A percentile compares a stretch with the other conserved stretches of the same genome.
Evolutionary conservation across 495 filamentous ascomycete species (phyloP).

Genomic region (Aspergillus ostianus): DNA sequence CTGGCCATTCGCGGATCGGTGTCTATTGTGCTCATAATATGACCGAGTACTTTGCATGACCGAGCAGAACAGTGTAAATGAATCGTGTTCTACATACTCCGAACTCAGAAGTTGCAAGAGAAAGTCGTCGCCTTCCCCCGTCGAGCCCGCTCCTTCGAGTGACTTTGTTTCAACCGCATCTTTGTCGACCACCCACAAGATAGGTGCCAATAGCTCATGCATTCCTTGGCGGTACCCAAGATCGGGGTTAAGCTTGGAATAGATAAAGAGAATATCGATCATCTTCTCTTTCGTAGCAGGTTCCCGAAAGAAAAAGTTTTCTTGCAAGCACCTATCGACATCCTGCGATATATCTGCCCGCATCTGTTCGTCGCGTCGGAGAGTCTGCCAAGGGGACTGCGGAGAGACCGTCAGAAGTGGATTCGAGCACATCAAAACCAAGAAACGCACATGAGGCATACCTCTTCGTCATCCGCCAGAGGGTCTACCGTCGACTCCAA

Average conservation of each 20-base stretch:
- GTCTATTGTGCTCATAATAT: constrained; percentile 73
- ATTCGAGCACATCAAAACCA: constrained; percentile 17
- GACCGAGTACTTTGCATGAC: constrained; percentile 83
- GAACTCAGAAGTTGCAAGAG: constrained; percentile 68
- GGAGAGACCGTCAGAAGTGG: constrained; percentile 37
- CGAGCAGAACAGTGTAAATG: constrained; percentile 78
- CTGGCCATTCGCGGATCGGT: constrained; percentile 39
- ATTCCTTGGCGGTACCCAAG: constrained; percentile 94
- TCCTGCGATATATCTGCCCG: constrained; percentile 93
- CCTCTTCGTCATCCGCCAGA: constrained; percentile 79
- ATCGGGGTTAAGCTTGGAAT: constrained; percentile 87
- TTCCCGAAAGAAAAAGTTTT: constrained; percentile 85
- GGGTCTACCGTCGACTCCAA: constrained; percentile 76
- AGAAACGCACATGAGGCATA: constrained; percentile 38
- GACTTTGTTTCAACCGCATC: constrained; percentile 65
- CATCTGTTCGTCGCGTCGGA: constrained; percentile 79
- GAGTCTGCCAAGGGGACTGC: constrained; percentile 83
- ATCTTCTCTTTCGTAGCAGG: constrained; percentile 76
- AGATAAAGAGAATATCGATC: constrained; percentile 87
- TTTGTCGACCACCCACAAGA: constrained; percentile 81
- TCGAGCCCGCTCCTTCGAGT: constrained; percentile 18
- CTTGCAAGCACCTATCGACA: constrained; percentile 88
- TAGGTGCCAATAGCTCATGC: constrained; percentile 91
- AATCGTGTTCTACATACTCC: constrained; percentile 80
- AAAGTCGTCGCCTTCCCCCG: constrained; percentile 37